Base-by-base conservation (phyloP, 768 basidiomycete species). In the Naganishia friedmannii region DNA sequence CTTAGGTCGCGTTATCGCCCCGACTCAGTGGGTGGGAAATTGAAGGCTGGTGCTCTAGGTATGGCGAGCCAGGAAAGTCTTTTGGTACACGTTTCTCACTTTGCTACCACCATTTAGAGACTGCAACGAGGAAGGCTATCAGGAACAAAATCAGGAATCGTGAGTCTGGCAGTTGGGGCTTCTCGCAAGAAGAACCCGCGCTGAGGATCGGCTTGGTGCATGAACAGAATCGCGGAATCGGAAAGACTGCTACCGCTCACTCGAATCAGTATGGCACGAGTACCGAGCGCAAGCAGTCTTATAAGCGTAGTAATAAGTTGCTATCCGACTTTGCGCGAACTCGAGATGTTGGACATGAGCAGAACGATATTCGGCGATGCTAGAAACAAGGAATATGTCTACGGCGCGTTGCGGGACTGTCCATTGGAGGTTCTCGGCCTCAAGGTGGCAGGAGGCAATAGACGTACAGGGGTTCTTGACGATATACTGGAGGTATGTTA, bases 21-120 rank as follows among this genome's bases (percentile, higher is more conserved):
- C 60, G 60, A 45, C 26, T 60, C 3, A 5, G 28, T 29, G 70
- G 70, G 3, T 67, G 65, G 65, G 70, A 67, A 42, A 23, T 55
- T 6, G 70, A 71, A 31, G 66, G 70, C 15, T 71, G 70, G 70
- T 71, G 70, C 45, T 71, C 70, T 7, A 70, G 53, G 65, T 63
- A 26, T 28, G 48, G 39, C 19, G 15, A 21, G 21, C 28, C 23
- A 37, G 10, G 3, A 6, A 10, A 29, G 5, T 45, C 26, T 45
- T 17, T 23, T 23, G 15, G 9, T 12, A 34, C 32, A 8, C 32
- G 2, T 34, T 58, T 7, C 37, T 58, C 21, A 56, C 57, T 10
- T 34, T 7, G 0, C 3, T 23, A 23, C 12, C 8, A 9, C 57
- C 2, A 19, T 12, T n/a, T 26, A 63, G 60, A 42, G 60, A 63